phyloP scores from a whole-genome alignment of 208 protist species.

The Leishmania mexicana region DNA sequence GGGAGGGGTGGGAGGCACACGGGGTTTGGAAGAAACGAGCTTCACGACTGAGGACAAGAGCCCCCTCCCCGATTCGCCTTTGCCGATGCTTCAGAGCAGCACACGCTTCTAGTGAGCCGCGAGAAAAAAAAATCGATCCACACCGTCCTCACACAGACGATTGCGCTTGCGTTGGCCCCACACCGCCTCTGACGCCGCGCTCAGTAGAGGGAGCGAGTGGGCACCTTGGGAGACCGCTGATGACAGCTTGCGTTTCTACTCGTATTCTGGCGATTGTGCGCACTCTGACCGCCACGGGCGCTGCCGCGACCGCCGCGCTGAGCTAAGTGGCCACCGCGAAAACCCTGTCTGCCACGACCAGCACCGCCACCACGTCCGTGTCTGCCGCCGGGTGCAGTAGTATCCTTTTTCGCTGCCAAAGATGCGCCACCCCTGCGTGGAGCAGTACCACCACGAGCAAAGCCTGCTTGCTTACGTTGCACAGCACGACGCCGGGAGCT shows the following conservation, averaged over 20 bases:
- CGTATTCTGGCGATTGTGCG: background rate
- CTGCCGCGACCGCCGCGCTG: slow-evolving; percentile 2
- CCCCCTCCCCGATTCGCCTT: background rate
- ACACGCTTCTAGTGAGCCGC: too few species aligned
- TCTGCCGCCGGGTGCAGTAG: background rate
- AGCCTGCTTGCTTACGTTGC: background rate
- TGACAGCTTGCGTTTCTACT: slow-evolving; percentile 9
- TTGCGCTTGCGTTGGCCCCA: background rate
- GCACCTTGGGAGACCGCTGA: slow-evolving; percentile 34
- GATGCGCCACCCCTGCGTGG: background rate
- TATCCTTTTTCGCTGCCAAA: slow-evolving; percentile 8
- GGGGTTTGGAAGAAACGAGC: background rate
- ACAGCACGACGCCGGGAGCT: slow-evolving; percentile 6
- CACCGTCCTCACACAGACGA: too few species aligned
- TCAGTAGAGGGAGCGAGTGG: slow-evolving; percentile 63
- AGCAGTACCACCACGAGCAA: background rate
- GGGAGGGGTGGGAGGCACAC: background rate
- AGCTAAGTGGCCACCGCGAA: background rate
- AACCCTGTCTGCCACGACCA: background rate
- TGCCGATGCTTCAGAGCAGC: background rate
- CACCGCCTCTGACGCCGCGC: background rate
- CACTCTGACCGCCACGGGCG: background rate
- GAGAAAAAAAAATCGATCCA: too few species aligned
- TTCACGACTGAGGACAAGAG: background rate
- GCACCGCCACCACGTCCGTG: slow-evolving; percentile 1